Evolutionary conservation across 2,329 filamentous ascomycete genomes (phyloP), one percentile per base, ranked within the genome.

Genomic region (Aspergillus flavus): DNA sequence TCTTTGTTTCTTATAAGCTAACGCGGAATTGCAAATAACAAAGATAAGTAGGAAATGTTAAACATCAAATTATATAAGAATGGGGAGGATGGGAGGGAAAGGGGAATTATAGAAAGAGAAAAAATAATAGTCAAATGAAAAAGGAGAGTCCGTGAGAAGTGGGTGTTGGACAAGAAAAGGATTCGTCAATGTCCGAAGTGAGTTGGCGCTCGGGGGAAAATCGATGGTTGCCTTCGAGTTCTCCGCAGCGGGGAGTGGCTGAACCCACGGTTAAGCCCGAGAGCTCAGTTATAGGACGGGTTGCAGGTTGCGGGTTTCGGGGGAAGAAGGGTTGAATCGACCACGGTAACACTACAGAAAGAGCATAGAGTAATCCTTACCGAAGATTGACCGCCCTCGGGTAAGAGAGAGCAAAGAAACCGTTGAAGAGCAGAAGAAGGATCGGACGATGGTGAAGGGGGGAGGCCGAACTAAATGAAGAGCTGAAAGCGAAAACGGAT

Each of bases 191-290:
- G 58, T 53, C 36, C 48, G 23, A 52, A 41, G 48, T 59, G 56
- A 54, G 57, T 59, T 59, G 56, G 48, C 56, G 56, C 55, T 62
- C 58, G 39, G 58, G 19, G 34, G 32, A 54, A 26, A 54, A 48
- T 54, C 48, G 50, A 62, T 50, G 61, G 61, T 59, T 62, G 61
- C 61, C 61, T 62, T 62, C 61, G 30, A 26, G 48, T 52, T 41
- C 61, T 62, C 61, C 61, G 56, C 55, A 62, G 61, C 48, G 61
- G 56, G 56, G 56, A 55, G 48, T 34, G 52, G 52, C 52, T 55
- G 34, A 39, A 55, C 21, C 52, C 52, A 55, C 52, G 52, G 52
- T 39, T 36, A n/a, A 21, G n/a, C 26, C 32, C 28, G 28, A 52
- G 52, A 55, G 52, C 34, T 39, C 52, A 39, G n/a, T 55, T 32